Conservation (phyloP, 352 stramenopile species). For the Thalassiosira delicatula region DNA sequence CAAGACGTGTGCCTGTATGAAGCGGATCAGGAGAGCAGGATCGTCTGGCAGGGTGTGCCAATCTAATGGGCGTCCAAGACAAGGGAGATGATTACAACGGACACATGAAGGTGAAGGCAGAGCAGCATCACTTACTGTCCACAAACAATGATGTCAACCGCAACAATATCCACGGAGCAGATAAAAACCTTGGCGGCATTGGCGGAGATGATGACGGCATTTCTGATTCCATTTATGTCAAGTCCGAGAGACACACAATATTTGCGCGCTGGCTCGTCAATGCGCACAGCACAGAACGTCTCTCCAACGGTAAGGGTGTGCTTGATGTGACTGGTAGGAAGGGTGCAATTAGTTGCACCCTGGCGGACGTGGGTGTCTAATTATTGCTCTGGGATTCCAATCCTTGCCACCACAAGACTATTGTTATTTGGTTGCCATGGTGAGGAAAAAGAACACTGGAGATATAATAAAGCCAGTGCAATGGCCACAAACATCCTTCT, state of each 20-base stretch:
- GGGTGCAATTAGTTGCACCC: slow-evolving; percentile 51
- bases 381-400: no score
- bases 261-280: slow-evolving; percentile 66
- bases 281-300: slow-evolving; percentile 49
- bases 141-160: slow-evolving; percentile 12
- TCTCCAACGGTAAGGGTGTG: slow-evolving; percentile 60
- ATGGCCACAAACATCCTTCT: no score
- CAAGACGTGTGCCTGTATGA: slow-evolving; percentile 23
- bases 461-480: no score
- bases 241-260: slow-evolving; percentile 52
- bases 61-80: slow-evolving; percentile 25
- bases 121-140: neutral
- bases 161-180: no score
- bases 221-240: slow-evolving; percentile 9
- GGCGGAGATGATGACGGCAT: neutral
- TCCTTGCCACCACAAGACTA: no score
- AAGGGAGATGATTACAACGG: no score
- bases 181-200: no score
- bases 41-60: slow-evolving; percentile 44
- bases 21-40: slow-evolving; percentile 45
- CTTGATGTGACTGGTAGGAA: slow-evolving; percentile 69
- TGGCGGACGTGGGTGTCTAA: slow-evolving; percentile 53
- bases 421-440: no score
- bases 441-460: no score
- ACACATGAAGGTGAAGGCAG: no score